These are phyloP conservation scores for Naegleria gruberi DNA, from an alignment of 208 protist species.

Conservation along the genomic window DNA sequence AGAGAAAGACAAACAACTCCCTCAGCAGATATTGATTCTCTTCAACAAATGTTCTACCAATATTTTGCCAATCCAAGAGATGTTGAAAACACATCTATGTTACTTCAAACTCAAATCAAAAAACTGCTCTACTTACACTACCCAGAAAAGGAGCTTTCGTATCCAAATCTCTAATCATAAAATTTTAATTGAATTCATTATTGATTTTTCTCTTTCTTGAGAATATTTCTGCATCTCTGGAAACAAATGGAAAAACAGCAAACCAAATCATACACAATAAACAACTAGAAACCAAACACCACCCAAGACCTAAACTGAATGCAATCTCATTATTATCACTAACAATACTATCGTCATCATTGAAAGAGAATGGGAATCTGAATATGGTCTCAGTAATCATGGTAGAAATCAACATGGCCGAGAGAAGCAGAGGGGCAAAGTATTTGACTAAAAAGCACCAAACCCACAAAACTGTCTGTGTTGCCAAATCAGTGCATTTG, in stretches of 20 bases:
- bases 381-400: neutral
- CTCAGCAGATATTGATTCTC: too few species aligned
- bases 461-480: neutral
- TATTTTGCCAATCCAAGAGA: too few species aligned
- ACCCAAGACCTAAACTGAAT: neutral
- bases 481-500: neutral
- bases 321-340: neutral
- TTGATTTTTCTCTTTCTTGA: neutral
- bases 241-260: neutral
- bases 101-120: too few species aligned
- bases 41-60: too few species aligned
- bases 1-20: too few species aligned
- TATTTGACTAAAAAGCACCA: neutral
- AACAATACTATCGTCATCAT: neutral
- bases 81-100: too few species aligned
- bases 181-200: too few species aligned
- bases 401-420: neutral
- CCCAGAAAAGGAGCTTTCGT: too few species aligned
- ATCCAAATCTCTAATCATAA: too few species aligned
- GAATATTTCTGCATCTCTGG: neutral
- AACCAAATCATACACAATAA: neutral
- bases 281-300: neutral
- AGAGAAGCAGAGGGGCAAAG: neutral
- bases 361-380: neutral
- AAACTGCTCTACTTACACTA: too few species aligned